Percentiles rank a stretch among this genome's conserved stretches.
Evolutionary conservation across 78 protist species (phyloP).

Genomic region (Creolimax fragrantissima): DNA sequence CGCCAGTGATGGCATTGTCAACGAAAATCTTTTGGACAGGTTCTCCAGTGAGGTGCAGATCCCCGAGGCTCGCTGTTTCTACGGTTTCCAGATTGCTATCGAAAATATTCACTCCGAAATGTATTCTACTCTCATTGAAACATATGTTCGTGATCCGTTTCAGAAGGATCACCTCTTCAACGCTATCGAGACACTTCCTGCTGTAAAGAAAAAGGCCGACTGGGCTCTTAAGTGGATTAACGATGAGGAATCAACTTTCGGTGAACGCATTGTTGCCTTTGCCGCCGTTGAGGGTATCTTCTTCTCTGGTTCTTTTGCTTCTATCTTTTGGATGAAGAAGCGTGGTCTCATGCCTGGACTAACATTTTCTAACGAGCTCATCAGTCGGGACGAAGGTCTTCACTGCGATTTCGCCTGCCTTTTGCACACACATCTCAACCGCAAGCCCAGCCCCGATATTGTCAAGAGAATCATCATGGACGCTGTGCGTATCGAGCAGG

Average conservation of each 20-base stretch:
- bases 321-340: conserved; percentile 97
- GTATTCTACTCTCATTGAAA: conserved; percentile 87
- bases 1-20: conserved; percentile 93
- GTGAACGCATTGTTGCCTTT: conserved; percentile 90
- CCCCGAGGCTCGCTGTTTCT: conserved; percentile 97
- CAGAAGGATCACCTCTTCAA: conserved; percentile 70
- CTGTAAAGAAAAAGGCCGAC: conserved; percentile 86
- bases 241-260: conserved; percentile 51
- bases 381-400: conserved; percentile 93
- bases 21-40: conserved; percentile 86
- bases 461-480: conserved; percentile 55
- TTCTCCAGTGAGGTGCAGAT: conserved; percentile 88
- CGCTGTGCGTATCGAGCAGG: conserved; percentile 86
- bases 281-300: conserved; percentile 98
- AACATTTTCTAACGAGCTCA: conserved; percentile 91
- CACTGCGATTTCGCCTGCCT: conserved; percentile 96
- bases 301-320: conserved; percentile 92
- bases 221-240: conserved; percentile 95
- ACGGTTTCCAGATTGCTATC: conserved; percentile 94
- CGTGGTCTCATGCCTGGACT: conserved; percentile 94
- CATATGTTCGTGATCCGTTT: conserved; percentile 66
- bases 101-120: conserved; percentile 92
- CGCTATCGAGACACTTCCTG: conserved; percentile 86
- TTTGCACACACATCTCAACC: conserved; percentile 40
- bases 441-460: conserved; percentile 15